These are phyloP conservation scores for Mariannaea sp. DNA, from an alignment of 2,329 filamentous ascomycete species.

Conservation along the genomic window DNA sequence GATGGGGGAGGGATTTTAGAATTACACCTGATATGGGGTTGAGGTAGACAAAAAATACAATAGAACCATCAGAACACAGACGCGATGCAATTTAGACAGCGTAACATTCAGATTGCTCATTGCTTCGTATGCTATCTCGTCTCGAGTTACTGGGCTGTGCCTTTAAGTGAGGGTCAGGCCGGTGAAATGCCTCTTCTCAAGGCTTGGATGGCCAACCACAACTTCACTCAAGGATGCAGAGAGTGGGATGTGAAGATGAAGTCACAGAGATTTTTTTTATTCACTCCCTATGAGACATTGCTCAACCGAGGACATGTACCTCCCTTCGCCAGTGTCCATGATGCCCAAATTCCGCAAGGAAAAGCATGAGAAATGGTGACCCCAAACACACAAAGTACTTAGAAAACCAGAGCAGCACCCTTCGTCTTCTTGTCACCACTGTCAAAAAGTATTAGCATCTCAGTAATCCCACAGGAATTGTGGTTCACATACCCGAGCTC, in stretches of 20 bases:
- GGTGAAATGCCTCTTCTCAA: slow-evolving; percentile 3
- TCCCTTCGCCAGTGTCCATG: slow-evolving; percentile 56
- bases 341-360: slow-evolving; percentile 52
- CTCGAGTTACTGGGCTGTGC: not conserved
- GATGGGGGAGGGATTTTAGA: slow-evolving; percentile 64
- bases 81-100: not conserved
- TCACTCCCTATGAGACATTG: slow-evolving; percentile 52
- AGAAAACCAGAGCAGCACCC: slow-evolving; percentile 99
- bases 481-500: slow-evolving; percentile 83
- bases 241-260: slow-evolving; percentile 19
- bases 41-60: not conserved
- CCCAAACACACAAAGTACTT: slow-evolving; percentile 63
- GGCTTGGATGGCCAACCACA: slow-evolving; percentile 2
- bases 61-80: not conserved
- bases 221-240: not conserved
- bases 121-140: not conserved
- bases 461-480: not conserved
- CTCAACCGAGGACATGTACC: slow-evolving; percentile 52
- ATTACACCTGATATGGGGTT: not conserved
- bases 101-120: not conserved
- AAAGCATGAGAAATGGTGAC: slow-evolving; percentile 50
- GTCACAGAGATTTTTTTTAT: slow-evolving; percentile 44
- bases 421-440: slow-evolving; percentile 99
- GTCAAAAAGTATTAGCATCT: slow-evolving; percentile 50
- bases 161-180: not conserved